phyloP scores from a whole-genome alignment of 1,284 basidiomycete genomes.

The Coniophora puteana region DNA sequence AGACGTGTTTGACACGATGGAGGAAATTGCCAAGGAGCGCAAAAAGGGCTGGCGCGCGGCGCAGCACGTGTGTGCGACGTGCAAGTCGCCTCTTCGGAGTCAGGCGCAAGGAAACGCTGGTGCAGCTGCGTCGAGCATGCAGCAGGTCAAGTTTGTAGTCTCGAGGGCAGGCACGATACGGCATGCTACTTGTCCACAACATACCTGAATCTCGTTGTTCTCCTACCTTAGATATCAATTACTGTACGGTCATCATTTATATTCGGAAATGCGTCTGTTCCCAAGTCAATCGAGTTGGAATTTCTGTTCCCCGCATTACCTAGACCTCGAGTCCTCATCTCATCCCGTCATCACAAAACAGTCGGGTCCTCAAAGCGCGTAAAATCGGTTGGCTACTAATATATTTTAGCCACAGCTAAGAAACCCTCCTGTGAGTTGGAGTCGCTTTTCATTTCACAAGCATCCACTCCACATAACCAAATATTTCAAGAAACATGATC shows the following conservation, averaged over 20 bases:
- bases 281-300: too few species aligned
- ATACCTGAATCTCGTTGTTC: constrained; percentile 21
- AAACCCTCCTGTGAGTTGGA: too few species aligned
- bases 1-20: constrained; percentile 78
- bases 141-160: constrained; percentile 40
- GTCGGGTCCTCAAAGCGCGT: too few species aligned
- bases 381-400: too few species aligned
- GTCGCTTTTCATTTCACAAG: too few species aligned
- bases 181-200: constrained; percentile 47
- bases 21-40: constrained; percentile 46
- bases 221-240: constrained; percentile 3
- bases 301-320: too few species aligned
- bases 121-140: constrained; percentile 14
- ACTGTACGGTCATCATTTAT: neutral
- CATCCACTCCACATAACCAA: too few species aligned
- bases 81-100: constrained; percentile 38
- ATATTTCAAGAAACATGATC: too few species aligned
- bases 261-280: neutral
- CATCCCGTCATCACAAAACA: too few species aligned
- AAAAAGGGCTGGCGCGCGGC: constrained; percentile 49
- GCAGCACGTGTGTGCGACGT: constrained; percentile 40
- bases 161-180: constrained; percentile 59
- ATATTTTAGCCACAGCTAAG: too few species aligned
- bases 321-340: too few species aligned
- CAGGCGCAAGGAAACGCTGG: too few species aligned